Conservation (phyloP, 2,329 filamentous ascomycete genomes). For the Rutstroemia sp. region DNA sequence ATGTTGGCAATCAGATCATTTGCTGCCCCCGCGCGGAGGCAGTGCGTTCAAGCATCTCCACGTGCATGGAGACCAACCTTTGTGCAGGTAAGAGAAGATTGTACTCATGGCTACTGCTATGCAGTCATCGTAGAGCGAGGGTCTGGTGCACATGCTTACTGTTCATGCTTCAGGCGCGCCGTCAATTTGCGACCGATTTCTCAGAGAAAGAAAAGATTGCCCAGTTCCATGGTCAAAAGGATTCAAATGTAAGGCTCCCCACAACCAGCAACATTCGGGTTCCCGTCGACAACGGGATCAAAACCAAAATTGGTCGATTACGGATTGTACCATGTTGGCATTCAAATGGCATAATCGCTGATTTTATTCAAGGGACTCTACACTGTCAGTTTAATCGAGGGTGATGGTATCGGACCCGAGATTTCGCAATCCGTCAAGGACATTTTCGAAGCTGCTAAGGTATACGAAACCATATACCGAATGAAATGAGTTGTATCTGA, state of each 20-base stretch:
- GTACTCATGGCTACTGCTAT: slow-evolving; percentile 6
- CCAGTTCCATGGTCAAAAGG: slow-evolving; percentile 89
- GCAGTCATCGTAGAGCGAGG: slow-evolving; percentile 4
- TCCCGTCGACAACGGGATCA: not conserved
- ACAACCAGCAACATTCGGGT: slow-evolving; percentile 9
- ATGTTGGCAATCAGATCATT: slow-evolving; percentile 82
- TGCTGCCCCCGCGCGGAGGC: slow-evolving; percentile 65
- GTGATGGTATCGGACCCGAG: slow-evolving; percentile 97
- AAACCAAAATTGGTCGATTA: slow-evolving; percentile 22
- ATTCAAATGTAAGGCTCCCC: slow-evolving; percentile 63
- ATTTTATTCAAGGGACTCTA: slow-evolving; percentile 67
- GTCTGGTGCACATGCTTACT: slow-evolving; percentile 13
- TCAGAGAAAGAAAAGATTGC: slow-evolving; percentile 60
- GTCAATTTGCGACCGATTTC: slow-evolving; percentile 51
- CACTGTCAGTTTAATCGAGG: slow-evolving; percentile 95
- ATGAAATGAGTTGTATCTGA: slow-evolving; percentile 16
- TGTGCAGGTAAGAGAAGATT: slow-evolving; percentile 46
- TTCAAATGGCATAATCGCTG: slow-evolving; percentile 12
- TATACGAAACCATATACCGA: slow-evolving; percentile 35
- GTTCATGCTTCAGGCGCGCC: slow-evolving; percentile 37
- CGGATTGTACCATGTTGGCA: not conserved
- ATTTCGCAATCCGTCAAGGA: slow-evolving; percentile 98
- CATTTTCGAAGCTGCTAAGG: slow-evolving; percentile 93
- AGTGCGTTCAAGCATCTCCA: slow-evolving; percentile 66
- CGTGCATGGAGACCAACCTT: slow-evolving; percentile 43